Percentiles rank a stretch among this genome's conserved stretches.
Conservation (phyloP, 1,139 yeast genomes). For the Hyphopichia pseudoburtonii region DNA sequence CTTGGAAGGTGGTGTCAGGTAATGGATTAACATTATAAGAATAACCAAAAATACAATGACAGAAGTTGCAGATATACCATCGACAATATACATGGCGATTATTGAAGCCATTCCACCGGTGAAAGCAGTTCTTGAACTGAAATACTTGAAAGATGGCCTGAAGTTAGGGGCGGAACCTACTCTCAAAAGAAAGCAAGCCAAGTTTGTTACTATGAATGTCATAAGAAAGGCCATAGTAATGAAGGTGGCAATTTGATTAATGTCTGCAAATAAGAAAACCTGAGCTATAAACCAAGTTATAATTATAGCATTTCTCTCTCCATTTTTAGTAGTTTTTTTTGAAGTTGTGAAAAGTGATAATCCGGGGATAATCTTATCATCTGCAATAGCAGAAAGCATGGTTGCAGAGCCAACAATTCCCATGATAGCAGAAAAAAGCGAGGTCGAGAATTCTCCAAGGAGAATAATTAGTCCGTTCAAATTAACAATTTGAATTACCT, state of each 20-base stretch:
- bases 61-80: conserved; percentile 80
- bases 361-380: conserved; percentile 83
- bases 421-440: conserved; percentile 87
- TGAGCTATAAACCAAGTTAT: conserved; percentile 84
- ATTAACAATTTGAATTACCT: conserved; percentile 79
- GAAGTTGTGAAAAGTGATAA: conserved; percentile 57
- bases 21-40: conserved; percentile 77
- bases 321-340: conserved; percentile 46
- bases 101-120: conserved; percentile 69
- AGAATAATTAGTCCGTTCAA: conserved; percentile 67
- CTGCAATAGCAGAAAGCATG: conserved; percentile 84
- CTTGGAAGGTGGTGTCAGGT: conserved; percentile 87
- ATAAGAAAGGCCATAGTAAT: conserved; percentile 95
- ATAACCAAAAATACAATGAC: conserved; percentile 65
- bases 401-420: conserved; percentile 96
- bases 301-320: conserved; percentile 51
- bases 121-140: conserved; percentile 78
- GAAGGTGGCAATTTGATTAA: conserved; percentile 90
- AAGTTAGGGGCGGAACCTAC: conserved; percentile 95
- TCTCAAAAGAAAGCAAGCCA: conserved; percentile 86
- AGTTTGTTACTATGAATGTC: conserved; percentile 91
- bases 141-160: conserved; percentile 89
- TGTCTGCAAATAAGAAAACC: conserved; percentile 79
- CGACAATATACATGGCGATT: conserved; percentile 90
- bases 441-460: conserved; percentile 87